Percentiles rank a stretch among this genome's conserved stretches.
These are phyloP conservation scores for Diaporthe velutina DNA, from an alignment of 2,329 filamentous ascomycete genomes.

Conservation along the genomic window DNA sequence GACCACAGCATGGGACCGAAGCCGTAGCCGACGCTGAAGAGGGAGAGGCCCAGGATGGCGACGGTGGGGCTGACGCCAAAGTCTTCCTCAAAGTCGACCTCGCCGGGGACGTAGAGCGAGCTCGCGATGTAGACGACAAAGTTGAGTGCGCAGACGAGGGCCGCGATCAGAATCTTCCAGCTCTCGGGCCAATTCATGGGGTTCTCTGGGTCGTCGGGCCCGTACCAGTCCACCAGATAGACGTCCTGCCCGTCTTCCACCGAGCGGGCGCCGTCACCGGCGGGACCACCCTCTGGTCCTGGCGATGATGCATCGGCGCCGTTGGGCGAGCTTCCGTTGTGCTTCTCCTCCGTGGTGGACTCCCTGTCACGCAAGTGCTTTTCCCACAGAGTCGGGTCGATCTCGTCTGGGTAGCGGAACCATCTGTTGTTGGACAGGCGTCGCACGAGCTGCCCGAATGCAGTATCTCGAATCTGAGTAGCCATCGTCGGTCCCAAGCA, in stretches of 20 bases:
- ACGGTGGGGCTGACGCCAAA: slow-evolving; percentile 14
- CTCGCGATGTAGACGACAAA: slow-evolving; percentile 15
- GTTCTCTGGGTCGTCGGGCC: no score
- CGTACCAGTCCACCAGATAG: slow-evolving; percentile 8
- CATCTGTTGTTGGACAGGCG: not conserved
- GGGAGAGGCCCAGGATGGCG: slow-evolving; percentile 6
- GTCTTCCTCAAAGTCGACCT: not conserved
- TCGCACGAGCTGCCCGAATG: slow-evolving; percentile 1
- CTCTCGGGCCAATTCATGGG: not conserved
- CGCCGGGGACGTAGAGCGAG: slow-evolving; percentile 15
- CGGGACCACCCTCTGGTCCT: not conserved
- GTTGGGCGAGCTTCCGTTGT: not conserved
- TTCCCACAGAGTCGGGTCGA: slow-evolving; percentile 1
- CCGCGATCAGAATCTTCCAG: not conserved
- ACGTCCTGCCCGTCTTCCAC: not conserved
- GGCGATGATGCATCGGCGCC: not conserved
- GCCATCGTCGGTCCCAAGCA: not conserved
- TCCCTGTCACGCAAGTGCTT: not conserved
- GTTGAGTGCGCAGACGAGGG: not conserved
- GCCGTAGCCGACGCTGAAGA: slow-evolving; percentile 16
- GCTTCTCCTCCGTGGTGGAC: not conserved
- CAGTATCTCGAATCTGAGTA: slow-evolving; percentile 12
- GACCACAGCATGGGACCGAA: slow-evolving; percentile 23
- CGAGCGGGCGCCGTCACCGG: not conserved
- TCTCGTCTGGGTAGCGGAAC: slow-evolving; percentile 1